phyloP scores from a whole-genome alignment of 139 green algal genomes.

The Closterium sp. region DNA sequence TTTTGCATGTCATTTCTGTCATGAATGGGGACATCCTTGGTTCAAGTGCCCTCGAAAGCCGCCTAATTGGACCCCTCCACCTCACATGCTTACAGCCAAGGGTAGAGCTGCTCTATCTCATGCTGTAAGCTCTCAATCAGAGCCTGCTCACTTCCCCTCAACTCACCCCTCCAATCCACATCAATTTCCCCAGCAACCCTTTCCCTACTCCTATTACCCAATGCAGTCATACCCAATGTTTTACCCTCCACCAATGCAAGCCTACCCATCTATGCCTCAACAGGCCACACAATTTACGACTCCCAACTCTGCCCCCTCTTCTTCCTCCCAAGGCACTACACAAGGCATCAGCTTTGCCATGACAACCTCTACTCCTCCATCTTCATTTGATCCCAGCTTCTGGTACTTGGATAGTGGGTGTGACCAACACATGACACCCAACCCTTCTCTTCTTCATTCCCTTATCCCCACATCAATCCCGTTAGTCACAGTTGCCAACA shows the following conservation, averaged over 20 bases:
- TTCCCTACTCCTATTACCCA: too few species aligned
- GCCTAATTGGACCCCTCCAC: too few species aligned
- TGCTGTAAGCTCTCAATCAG: too few species aligned
- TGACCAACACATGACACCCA: background rate
- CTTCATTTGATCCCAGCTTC: background rate
- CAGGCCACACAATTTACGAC: background rate
- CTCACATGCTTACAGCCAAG: too few species aligned
- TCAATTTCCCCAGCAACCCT: too few species aligned
- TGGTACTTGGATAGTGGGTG: background rate
- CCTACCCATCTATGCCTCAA: background rate
- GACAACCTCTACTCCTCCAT: background rate
- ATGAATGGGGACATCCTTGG: background rate
- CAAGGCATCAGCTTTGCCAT: background rate
- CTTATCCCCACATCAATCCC: background rate
- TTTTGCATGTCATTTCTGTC: background rate
- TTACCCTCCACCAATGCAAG: background rate
- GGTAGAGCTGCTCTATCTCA: too few species aligned
- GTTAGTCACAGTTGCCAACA: background rate
- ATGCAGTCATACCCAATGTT: too few species aligned
- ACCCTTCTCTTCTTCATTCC: background rate
- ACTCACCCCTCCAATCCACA: too few species aligned
- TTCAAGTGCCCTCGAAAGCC: background rate
- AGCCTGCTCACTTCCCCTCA: too few species aligned
- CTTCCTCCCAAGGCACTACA: background rate
- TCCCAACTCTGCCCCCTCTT: background rate